Base-by-base conservation (phyloP, 306 rosid genomes). In the Quercus variabilis region DNA sequence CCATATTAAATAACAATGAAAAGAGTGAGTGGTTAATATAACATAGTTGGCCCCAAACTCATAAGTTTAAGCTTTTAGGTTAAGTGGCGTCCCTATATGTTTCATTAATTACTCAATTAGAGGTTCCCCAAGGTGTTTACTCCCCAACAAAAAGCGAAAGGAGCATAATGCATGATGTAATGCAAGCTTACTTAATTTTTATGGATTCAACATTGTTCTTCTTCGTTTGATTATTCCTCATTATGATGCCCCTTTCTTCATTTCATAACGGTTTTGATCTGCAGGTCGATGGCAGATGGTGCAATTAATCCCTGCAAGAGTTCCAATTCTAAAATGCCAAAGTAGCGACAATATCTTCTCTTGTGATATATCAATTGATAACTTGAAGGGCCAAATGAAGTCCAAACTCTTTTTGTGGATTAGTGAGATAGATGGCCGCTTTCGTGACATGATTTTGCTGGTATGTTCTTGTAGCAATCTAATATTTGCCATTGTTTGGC, bases 361-460 rank as follows among this genome's bases (percentile, higher is more conserved):
- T 64, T 95, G 99, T 83, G 98, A 95, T 80, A 80, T 95, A 80
- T 95, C 99, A 71, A 87, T 95, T 76, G 89, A 91, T 89, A 95
- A 95, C 79, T 85, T 90, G 82, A 71, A 80, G 58, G 94, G 91
- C 58, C 93, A 90, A 83, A 89, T 93, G 88, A 95, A 95, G 83
- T 91, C 94, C 62, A 91, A 89, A 85, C 65, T 91, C 73, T 84
- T 95, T 75, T 74, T 90, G 69, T 90, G 94, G 98, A 85, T 95
- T 76, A 84, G 33, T 71, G 84, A 33, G 46, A 91, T 95, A 67
- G 99, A 95, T 85, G 58, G 73, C 3, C 99, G 98, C 76, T 93
- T 92, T 82, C 94, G n/a, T 20, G 90, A 93, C 72, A 86, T 90
- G 96, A 90, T 95, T 85, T 87, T 95, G 77, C 87, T 95, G 90